Conservation (phyloP, 805 yeast genomes). For the Candida incommunis region DNA sequence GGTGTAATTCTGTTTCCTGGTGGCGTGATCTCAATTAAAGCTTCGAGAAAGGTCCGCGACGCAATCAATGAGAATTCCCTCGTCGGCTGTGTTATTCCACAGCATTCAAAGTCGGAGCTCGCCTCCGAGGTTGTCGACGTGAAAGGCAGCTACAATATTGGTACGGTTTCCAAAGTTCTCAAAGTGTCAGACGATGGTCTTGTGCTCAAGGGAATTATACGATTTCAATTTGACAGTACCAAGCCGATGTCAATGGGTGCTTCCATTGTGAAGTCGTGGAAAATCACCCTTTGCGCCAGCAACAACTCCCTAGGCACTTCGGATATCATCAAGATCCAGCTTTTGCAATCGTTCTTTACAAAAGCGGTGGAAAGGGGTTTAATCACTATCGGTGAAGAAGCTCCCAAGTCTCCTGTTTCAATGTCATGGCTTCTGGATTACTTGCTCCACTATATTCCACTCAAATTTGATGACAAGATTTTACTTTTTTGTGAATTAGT, state of each 20-base stretch:
- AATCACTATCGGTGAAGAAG: not conserved
- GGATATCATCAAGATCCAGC: not conserved
- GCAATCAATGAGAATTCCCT: not conserved
- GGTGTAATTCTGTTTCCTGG: not conserved
- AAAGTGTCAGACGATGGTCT: not conserved
- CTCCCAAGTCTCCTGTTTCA: not conserved
- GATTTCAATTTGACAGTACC: not conserved
- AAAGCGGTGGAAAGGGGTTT: not conserved
- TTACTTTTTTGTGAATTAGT: not conserved
- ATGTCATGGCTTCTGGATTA: not conserved
- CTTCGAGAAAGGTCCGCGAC: not conserved
- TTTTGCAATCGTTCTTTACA: not conserved
- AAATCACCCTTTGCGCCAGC: not conserved
- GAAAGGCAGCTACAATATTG: not conserved
- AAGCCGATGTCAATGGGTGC: not conserved
- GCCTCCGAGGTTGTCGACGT: not conserved
- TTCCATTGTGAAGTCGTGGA: not conserved
- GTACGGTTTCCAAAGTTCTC: not conserved
- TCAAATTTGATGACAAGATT: slow-evolving; percentile 5
- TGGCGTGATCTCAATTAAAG: not conserved
- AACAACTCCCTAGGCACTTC: not conserved
- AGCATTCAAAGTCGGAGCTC: not conserved
- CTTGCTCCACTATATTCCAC: not conserved
- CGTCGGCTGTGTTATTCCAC: not conserved
- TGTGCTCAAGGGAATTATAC: not conserved